A percentile compares a stretch with the other conserved stretches of the same genome.
These are phyloP conservation scores for Pugionium dolabratum DNA, from an alignment of 345 rosid genomes.

Conservation along the genomic window DNA sequence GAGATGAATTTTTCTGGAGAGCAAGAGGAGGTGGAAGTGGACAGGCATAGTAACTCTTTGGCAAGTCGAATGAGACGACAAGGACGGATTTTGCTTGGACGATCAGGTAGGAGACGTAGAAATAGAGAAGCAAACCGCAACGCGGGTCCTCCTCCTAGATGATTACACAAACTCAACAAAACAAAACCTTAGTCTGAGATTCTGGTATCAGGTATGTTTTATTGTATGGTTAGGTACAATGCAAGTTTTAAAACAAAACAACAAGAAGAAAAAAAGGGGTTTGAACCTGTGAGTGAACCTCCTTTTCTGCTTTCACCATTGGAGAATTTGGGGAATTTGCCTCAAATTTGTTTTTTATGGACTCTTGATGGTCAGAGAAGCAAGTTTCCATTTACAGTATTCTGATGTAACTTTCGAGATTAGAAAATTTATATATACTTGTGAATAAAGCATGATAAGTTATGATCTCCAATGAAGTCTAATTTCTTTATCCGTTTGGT, in stretches of 20 bases:
- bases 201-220: constrained; percentile 28
- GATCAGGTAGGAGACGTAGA: constrained; percentile 78
- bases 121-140: constrained; percentile 52
- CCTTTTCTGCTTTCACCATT: constrained; percentile 25
- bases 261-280: background rate
- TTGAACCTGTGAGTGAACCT: background rate
- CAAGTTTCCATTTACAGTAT: constrained; percentile 9
- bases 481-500: too few relatives aligned
- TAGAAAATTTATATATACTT: background rate
- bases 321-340: constrained; percentile 20
- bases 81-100: constrained; percentile 60
- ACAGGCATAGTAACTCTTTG: constrained; percentile 52
- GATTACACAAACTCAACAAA: constrained; percentile 6
- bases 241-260: constrained; percentile 1
- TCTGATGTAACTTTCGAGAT: constrained; percentile 16
- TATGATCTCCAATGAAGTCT: background rate
- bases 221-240: constrained; percentile 32
- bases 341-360: constrained; percentile 15
- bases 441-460: constrained; percentile 33
- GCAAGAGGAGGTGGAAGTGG: constrained; percentile 32
- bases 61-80: constrained; percentile 68
- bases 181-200: constrained; percentile 17
- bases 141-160: constrained; percentile 23
- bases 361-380: constrained; percentile 14
- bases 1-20: constrained; percentile 48